Percentiles rank a stretch among this genome's conserved stretches.
Conservation (phyloP, 1,284 basidiomycete genomes). For the Cryptococcus floricola region DNA sequence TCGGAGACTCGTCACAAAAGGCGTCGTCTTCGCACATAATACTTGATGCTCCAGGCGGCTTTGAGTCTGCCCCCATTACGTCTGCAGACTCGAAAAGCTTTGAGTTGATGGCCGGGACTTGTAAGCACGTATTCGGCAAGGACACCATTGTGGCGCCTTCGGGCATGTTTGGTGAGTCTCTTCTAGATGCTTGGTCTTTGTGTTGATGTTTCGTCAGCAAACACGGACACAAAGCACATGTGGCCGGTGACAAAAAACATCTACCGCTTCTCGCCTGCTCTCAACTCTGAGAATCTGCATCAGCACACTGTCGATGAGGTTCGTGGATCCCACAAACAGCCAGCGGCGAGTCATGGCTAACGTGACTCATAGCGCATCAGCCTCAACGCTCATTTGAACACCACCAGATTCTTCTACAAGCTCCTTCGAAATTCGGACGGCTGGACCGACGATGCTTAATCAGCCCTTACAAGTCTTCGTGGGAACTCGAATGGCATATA, state of each 20-base stretch:
- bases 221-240: constrained; percentile 50
- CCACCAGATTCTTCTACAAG: constrained; percentile 53
- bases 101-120: constrained; percentile 48
- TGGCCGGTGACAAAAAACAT: constrained; percentile 52
- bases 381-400: constrained; percentile 48
- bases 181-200: neutral
- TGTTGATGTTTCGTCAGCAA: constrained; percentile 22
- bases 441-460: constrained; percentile 23
- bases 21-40: constrained; percentile 24
- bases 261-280: constrained; percentile 51
- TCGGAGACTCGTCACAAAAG: constrained; percentile 19
- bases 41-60: constrained; percentile 18
- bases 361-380: constrained; percentile 32
- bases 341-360: neutral
- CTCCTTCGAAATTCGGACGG: constrained; percentile 52
- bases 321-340: constrained; percentile 2
- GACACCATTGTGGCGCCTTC: constrained; percentile 51
- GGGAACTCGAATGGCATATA: too few species aligned
- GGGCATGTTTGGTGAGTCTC: constrained; percentile 49
- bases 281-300: constrained; percentile 39
- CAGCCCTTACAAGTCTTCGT: too few species aligned
- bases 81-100: constrained; percentile 44
- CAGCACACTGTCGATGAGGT: constrained; percentile 55
- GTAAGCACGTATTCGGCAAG: constrained; percentile 46
- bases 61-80: constrained; percentile 53